Evolutionary conservation across 1,284 basidiomycete genomes (phyloP), one percentile per base, ranked within the genome.

Genomic region (Rhodotorula sp.): DNA sequence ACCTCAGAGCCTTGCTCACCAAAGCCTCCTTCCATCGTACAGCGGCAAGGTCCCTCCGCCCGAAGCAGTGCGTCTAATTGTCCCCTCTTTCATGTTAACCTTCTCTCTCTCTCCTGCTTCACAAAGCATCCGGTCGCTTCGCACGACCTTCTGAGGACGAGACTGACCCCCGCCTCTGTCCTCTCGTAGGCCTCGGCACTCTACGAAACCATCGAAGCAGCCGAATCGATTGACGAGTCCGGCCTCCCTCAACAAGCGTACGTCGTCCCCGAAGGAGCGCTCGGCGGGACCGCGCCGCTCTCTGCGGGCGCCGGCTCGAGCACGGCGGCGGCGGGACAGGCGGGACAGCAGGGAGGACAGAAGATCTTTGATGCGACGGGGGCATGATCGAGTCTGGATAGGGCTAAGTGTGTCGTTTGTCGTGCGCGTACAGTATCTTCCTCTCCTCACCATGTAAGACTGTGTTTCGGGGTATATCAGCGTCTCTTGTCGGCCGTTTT

Each of bases 31-130:
- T 29, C 13, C 6, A 17, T 5, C 44, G 11, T 20, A 44, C 64
- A 74, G 73, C 66, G 94, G 95, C 52, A 89, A 90, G 51, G 94
- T 98, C 0, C 95, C 95, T 2, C 92, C 95, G 17, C 95, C 95
- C 0, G 95, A 98, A 81, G 92, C 95, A 7, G 73, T 69, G 30
- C 29, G 69, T 44, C 36, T 13, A 36, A 11, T 32, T 24, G 30
- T 49, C 32, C n/a, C 30, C 24, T 3, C n/a, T 9, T 13, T 30
- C 44, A n/a, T n/a, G n/a, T n/a, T n/a, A n/a, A 22, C 32, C 11
- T 22, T 24, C 24, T 4, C 7, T 15, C 36, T 20, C 7, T 9
- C 20, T n/a, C 29, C 22, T 32, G 46, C 20, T 15, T 4, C 19
- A 2, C 7, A 19, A 3, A 13, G 48, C 29, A 22, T 27, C 53